Conservation (phyloP, 768 basidiomycete genomes). For the Boletus rubescentipes region DNA sequence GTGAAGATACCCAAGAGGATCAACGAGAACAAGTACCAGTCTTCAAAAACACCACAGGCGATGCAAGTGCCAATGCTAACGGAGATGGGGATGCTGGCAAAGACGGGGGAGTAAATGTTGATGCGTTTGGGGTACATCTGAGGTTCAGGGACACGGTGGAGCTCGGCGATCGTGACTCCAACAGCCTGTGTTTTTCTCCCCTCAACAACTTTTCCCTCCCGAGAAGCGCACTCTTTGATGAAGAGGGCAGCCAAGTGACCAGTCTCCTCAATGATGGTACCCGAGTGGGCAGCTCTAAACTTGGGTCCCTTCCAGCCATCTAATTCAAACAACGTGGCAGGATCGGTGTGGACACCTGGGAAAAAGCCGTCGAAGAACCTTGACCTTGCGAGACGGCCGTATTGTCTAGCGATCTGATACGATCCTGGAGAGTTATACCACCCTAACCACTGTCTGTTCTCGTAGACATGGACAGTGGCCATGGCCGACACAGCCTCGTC, state of each 20-base stretch:
- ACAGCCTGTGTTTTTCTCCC: constrained; percentile 21
- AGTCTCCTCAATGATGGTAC: constrained; percentile 28
- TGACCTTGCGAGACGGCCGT: constrained; percentile 30
- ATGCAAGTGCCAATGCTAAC: constrained; percentile 27
- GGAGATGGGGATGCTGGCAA: constrained; percentile 31
- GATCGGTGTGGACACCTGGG: constrained; percentile 32
- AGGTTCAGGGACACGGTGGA: constrained; percentile 17
- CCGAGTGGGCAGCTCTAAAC: constrained; percentile 31
- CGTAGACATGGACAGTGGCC: constrained; percentile 34
- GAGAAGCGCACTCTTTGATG: constrained; percentile 18
- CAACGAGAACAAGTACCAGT: constrained; percentile 34
- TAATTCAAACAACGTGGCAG: constrained; percentile 31
- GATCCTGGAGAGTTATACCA: constrained; percentile 40
- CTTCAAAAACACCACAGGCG: constrained; percentile 26
- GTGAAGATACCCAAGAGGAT: constrained; percentile 34
- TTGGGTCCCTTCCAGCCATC: constrained; percentile 31
- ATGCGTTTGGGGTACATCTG: constrained; percentile 17
- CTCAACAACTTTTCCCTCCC: constrained; percentile 11
- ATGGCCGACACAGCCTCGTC: constrained; percentile 39
- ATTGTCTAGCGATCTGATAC: constrained; percentile 33
- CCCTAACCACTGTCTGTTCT: constrained; percentile 32
- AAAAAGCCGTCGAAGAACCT: constrained; percentile 33
- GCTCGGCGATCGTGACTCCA: constrained; percentile 27
- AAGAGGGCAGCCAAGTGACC: constrained; percentile 31
- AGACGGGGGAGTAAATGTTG: constrained; percentile 14